Evolutionary conservation across 208 protist species (phyloP), one percentile per base, ranked within the genome.

Genomic region (Trypanosoma rangeli): DNA sequence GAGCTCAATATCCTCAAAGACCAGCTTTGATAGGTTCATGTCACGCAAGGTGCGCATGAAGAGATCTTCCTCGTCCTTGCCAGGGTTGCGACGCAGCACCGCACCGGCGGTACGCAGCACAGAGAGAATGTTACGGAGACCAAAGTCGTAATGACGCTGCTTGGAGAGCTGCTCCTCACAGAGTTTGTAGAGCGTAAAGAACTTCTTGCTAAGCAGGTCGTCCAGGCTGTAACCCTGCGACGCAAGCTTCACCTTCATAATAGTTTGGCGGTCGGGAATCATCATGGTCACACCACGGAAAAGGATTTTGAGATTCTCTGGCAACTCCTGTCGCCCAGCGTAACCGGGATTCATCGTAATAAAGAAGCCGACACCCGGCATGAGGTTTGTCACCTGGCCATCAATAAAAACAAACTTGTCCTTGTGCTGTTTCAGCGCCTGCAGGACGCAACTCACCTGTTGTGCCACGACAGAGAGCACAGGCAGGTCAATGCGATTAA

Each of bases 301-400:
- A 39, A 99, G 89, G 74, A 98, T 95, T 84, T 99, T 99, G 37
- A 99, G 77, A 83, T 99, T 99, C 85, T 99, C 98, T 22, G 97
- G 98, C 73, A 99, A 90, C 86, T 99, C 98, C 85, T 99, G 97
- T 66, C 98, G 93, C 63, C 98, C 98, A 20, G 97, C 97, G 87
- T 99, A 99, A 73, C 97, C 98, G 24, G 98, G 98, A 84, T 99
- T 99, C 97, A 99, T 99, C 44, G 98, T 99, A 78, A 99, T 99
- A 89, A 99, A 99, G 80, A 98, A 98, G 60, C 91, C 96, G 42
- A 95, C 94, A 62, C 90, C 90, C 56, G 90, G 93, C 88, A 94
- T 96, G 26, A 97, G 77, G 70, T 94, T 86, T 7, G 92, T 95
- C 52, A 93, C 76, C 80, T 96, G 87, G 18, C 95, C 93, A 70